Conservation (phyloP, 805 yeast species). For the Candida pseudofarinosa region DNA sequence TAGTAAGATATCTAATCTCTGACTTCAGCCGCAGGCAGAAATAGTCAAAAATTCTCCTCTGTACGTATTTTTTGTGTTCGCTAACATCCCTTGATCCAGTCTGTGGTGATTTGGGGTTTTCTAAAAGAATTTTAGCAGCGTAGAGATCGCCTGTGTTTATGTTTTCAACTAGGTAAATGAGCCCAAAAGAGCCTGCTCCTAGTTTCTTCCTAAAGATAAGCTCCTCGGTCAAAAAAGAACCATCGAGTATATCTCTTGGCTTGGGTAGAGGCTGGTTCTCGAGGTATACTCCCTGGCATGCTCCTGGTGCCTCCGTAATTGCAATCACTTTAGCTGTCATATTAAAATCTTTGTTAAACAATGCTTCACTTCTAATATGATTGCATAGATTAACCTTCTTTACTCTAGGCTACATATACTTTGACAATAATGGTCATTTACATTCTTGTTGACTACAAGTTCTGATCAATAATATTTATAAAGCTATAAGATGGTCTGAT, state of each 20-base stretch:
- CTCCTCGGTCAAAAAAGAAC: constrained; percentile 24
- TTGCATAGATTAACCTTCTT: background rate
- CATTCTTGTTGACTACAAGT: background rate
- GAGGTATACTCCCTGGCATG: background rate
- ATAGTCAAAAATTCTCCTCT: constrained; percentile 18
- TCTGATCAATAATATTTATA: background rate
- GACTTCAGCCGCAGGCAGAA: constrained; percentile 14
- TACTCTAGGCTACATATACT: background rate
- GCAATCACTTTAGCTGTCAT: background rate
- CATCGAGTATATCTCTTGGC: constrained; percentile 10
- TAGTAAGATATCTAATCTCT: constrained; percentile 15
- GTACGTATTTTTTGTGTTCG: constrained; percentile 27
- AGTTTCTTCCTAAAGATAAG: constrained; percentile 47
- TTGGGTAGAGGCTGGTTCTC: background rate
- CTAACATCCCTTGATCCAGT: constrained; percentile 27
- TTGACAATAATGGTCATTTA: background rate
- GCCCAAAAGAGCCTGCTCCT: constrained; percentile 86
- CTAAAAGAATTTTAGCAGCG: constrained; percentile 72
- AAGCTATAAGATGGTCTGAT: background rate
- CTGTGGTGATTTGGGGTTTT: constrained; percentile 32
- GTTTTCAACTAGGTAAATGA: constrained; percentile 69
- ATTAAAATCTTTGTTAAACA: too few relatives aligned
- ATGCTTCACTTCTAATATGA: too few relatives aligned
- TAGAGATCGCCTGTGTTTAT: constrained; percentile 42
- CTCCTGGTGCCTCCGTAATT: background rate